Conservation (phyloP, 208 protist genomes). For the Naegleria lovaniensis region DNA sequence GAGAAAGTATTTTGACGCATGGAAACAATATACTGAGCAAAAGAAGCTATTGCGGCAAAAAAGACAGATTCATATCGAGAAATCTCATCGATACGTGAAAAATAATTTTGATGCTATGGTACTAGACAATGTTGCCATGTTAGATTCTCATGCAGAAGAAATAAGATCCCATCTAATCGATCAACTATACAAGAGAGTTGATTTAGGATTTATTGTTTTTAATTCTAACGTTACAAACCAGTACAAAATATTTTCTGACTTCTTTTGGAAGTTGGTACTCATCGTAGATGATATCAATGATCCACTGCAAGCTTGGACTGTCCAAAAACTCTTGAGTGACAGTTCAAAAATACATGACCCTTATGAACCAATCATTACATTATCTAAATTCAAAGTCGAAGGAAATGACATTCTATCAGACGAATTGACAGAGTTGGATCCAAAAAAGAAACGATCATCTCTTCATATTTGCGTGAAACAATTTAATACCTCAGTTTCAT, state of each 20-base stretch:
- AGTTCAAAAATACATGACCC: not conserved
- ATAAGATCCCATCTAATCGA: not conserved
- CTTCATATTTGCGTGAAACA: not conserved
- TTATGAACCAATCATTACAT: not conserved
- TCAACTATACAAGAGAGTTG: not conserved
- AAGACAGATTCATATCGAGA: not conserved
- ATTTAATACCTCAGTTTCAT: not conserved
- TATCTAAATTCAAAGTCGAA: not conserved
- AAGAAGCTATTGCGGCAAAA: not conserved
- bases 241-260: not conserved
- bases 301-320: not conserved
- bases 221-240: not conserved
- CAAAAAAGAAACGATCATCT: not conserved
- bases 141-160: not conserved
- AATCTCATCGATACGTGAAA: too few species aligned
- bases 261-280: not conserved
- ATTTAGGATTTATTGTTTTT: not conserved
- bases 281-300: not conserved
- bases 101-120: not conserved
- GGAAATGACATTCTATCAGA: not conserved
- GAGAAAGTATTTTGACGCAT: not conserved
- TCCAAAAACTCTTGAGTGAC: not conserved
- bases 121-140: not conserved
- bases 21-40: not conserved
- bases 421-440: not conserved